Conservation (phyloP, 345 rosid genomes). For the Toxicodendron radicans region DNA sequence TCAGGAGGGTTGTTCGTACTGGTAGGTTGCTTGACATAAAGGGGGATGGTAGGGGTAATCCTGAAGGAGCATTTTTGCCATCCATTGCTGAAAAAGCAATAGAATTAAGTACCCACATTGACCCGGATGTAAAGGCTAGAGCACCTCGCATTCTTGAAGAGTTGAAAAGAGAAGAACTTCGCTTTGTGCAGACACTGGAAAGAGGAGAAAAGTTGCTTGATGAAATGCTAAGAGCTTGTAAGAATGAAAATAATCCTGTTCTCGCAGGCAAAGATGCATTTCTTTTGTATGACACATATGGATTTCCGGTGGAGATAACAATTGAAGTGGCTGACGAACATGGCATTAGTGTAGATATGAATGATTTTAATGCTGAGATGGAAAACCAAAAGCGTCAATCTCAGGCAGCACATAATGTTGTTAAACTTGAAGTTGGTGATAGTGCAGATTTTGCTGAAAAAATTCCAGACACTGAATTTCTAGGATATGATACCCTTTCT, state of each 20-base stretch:
- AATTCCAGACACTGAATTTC: constrained; percentile 71
- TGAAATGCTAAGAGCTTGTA: constrained; percentile 52
- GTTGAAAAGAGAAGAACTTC: constrained; percentile 79
- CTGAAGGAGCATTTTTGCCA: constrained; percentile 72
- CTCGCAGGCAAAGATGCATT: constrained; percentile 85
- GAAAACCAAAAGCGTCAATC: constrained; percentile 88
- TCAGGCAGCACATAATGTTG: constrained; percentile 84
- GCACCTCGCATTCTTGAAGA: constrained; percentile 69
- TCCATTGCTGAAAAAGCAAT: constrained; percentile 74
- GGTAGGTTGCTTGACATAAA: constrained; percentile 80
- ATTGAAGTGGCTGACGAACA: constrained; percentile 77
- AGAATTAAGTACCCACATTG: constrained; percentile 69
- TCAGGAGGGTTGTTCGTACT: constrained; percentile 87
- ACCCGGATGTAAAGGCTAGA: constrained; percentile 62
- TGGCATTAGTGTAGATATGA: constrained; percentile 64
- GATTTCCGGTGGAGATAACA: constrained; percentile 94
- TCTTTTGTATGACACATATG: constrained; percentile 79
- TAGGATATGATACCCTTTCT: constrained; percentile 77
- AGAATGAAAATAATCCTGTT: constrained; percentile 45
- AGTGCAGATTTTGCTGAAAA: constrained; percentile 48
- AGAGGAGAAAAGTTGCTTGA: constrained; percentile 90
- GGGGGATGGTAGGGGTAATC: constrained; percentile 55
- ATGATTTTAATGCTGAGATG: constrained; percentile 77
- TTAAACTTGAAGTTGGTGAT: constrained; percentile 70
- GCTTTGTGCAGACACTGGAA: constrained; percentile 86